Percentiles rank a stretch among this genome's conserved stretches.
These are phyloP conservation scores for Galerina marginata DNA, from an alignment of 768 basidiomycete genomes.

Conservation along the genomic window DNA sequence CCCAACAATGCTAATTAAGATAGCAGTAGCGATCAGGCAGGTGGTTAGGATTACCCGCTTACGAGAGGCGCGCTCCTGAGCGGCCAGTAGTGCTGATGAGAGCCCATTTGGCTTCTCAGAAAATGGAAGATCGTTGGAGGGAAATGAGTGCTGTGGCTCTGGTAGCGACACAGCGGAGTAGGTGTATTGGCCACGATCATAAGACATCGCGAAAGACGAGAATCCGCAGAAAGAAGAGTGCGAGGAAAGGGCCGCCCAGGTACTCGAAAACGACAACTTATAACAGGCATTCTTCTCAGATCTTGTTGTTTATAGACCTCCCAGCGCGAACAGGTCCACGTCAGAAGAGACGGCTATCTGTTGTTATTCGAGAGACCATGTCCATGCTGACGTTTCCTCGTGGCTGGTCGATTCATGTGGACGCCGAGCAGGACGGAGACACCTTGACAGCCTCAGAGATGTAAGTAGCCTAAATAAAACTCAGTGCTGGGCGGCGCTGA, in stretches of 20 bases:
- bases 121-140: background rate
- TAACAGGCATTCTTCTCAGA: background rate
- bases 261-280: background rate
- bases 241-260: background rate
- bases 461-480: too few species aligned
- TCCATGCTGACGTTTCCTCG: too few species aligned
- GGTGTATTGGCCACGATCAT: background rate
- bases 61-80: background rate
- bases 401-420: too few species aligned
- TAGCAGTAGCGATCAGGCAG: background rate
- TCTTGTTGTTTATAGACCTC: too few species aligned
- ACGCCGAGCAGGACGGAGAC: too few species aligned
- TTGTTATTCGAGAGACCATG: too few species aligned
- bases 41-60: background rate
- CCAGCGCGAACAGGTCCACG: too few species aligned
- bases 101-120: background rate
- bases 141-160: background rate
- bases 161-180: background rate
- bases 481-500: too few species aligned
- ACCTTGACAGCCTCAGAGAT: too few species aligned
- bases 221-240: too few species aligned
- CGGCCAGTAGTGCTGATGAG: background rate
- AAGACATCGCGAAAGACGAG: background rate
- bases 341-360: too few species aligned
- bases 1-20: background rate